phyloP scores from a whole-genome alignment of 106 monocot species.

The Allium fistulosum region DNA sequence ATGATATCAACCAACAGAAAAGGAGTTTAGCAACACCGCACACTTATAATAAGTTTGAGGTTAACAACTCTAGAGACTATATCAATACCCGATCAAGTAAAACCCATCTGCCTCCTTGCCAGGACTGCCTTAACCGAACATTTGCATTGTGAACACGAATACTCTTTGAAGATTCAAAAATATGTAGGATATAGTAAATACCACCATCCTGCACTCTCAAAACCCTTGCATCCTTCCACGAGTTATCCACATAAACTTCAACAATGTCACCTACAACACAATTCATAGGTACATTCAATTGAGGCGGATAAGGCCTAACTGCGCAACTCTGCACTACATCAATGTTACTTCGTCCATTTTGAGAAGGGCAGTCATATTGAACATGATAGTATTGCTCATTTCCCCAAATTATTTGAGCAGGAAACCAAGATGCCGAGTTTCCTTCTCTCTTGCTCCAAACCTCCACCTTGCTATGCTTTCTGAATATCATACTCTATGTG shows the following conservation, averaged over 20 bases:
- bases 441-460: conserved; percentile 19
- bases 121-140: conserved; percentile 28
- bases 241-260: conserved; percentile 31
- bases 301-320: conserved; percentile 29
- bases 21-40: not conserved
- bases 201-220: conserved; percentile 2
- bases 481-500: conserved; percentile 21
- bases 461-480: conserved; percentile 37
- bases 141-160: conserved; percentile 21
- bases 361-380: conserved; percentile 9
- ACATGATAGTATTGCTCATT: conserved; percentile 30
- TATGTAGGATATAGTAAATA: conserved; percentile 20
- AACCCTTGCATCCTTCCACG: conserved; percentile 36
- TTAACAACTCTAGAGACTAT: not conserved
- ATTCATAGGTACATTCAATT: not conserved
- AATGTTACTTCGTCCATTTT: not conserved
- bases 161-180: conserved; percentile 20
- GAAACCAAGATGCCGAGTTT: conserved; percentile 25
- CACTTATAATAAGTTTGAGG: no score
- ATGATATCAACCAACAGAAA: not conserved
- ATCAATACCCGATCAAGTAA: conserved; percentile 35
- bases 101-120: conserved; percentile 54
- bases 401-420: conserved; percentile 33
- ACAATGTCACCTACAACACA: conserved; percentile 31
- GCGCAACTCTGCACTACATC: conserved; percentile 26